Conservation (phyloP, 495 filamentous ascomycete species). For the Podospora pseudopauciseta region DNA sequence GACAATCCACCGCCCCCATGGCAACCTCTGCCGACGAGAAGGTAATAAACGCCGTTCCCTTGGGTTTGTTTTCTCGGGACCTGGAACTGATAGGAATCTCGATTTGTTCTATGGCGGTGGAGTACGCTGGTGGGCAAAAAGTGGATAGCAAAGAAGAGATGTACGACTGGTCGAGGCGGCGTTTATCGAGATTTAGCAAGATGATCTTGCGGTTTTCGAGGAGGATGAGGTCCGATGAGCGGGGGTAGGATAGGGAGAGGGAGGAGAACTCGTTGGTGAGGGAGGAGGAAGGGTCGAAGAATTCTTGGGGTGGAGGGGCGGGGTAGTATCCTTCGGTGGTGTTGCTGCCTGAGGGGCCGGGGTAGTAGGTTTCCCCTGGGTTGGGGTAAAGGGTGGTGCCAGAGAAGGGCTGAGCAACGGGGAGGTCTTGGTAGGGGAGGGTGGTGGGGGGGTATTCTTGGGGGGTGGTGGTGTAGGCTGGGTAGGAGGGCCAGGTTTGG, state of each 20-base stretch:
- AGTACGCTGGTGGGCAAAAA: too few relatives aligned
- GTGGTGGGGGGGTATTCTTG: background rate
- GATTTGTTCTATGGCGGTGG: constrained; percentile 4
- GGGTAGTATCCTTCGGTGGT: background rate
- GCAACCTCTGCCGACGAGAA: constrained; percentile 12
- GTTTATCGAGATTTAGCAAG: constrained; percentile 6
- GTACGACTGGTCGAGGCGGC: background rate
- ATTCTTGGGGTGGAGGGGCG: background rate
- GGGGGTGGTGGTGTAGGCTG: background rate
- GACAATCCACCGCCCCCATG: background rate
- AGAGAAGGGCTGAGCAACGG: background rate
- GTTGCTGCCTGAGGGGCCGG: background rate
- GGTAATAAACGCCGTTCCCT: constrained; percentile 16
- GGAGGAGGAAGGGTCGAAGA: background rate
- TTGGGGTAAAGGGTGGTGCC: background rate
- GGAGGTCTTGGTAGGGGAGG: background rate
- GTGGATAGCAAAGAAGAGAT: too few relatives aligned
- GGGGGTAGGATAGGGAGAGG: background rate
- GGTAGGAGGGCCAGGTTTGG: background rate
- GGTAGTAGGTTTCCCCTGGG: background rate
- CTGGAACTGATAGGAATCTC: constrained; percentile 6
- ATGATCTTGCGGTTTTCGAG: constrained; percentile 19
- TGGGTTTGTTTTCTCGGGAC: background rate
- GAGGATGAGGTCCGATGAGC: background rate
- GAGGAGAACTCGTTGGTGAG: background rate